phyloP scores from a whole-genome alignment of 2,329 filamentous ascomycete species.

The Pyrenophora graminea region DNA sequence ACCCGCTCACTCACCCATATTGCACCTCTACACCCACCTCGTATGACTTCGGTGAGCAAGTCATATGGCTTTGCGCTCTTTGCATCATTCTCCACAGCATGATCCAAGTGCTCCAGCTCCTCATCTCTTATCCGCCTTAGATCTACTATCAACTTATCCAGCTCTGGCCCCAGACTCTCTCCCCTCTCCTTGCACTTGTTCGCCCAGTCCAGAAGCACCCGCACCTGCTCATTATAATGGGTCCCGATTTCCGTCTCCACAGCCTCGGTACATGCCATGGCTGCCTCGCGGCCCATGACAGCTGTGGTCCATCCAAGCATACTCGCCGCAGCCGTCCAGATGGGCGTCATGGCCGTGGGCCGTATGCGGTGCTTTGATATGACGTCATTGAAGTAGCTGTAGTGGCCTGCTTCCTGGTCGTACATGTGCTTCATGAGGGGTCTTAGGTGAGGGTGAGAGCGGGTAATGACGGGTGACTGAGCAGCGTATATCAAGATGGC shows the following conservation, averaged over 20 bases:
- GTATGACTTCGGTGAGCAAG: conserved; percentile 82
- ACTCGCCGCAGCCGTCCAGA: conserved; percentile 82
- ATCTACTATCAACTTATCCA: conserved; percentile 71
- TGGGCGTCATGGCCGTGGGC: conserved; percentile 87
- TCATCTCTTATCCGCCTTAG: conserved; percentile 88
- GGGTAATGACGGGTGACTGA: conserved; percentile 80
- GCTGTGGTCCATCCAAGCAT: conserved; percentile 88
- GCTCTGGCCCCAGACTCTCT: conserved; percentile 78
- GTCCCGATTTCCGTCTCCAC: conserved; percentile 97
- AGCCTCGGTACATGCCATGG: conserved; percentile 98
- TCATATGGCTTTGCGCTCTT: conserved; percentile 90
- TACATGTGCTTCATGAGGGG: conserved; percentile 98
- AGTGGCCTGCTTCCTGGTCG: conserved; percentile 89
- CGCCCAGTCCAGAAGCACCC: conserved; percentile 79
- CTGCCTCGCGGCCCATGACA: conserved; percentile 85
- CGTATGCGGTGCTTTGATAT: conserved; percentile 86
- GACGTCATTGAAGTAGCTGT: conserved; percentile 81
- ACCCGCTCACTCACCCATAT: conserved; percentile 85
- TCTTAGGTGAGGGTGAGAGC: conserved; percentile 81
- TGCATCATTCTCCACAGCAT: conserved; percentile 90
- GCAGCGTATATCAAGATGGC: conserved; percentile 91
- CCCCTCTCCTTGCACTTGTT: conserved; percentile 74
- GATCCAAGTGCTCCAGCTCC: conserved; percentile 94
- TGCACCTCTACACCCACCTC: conserved; percentile 85
- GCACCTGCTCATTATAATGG: conserved; percentile 93